Conservation (phyloP, 345 rosid genomes). For the Excoecaria agallocha region DNA sequence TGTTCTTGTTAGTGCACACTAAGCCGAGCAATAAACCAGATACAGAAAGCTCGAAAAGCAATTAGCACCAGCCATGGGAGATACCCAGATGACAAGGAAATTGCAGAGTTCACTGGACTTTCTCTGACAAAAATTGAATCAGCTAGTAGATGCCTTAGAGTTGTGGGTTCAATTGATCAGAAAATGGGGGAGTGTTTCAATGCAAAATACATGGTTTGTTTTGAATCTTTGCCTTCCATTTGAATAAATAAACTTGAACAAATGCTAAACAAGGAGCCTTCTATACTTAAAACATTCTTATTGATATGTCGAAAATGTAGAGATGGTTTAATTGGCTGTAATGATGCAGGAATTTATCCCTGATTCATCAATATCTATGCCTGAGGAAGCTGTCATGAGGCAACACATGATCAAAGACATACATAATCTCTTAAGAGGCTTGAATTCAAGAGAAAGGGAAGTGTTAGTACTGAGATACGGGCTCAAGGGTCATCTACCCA, state of each 20-base stretch:
- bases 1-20: constrained; percentile 39
- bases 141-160: constrained; percentile 64
- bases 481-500: constrained; percentile 46
- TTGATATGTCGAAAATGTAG: not conserved
- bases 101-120: constrained; percentile 57
- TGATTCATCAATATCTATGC: constrained; percentile 45
- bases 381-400: constrained; percentile 53
- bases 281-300: not conserved
- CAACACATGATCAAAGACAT: constrained; percentile 55
- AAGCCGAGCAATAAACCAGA: constrained; percentile 49
- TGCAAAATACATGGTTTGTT: constrained; percentile 58
- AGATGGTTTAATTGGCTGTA: constrained; percentile 10
- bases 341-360: constrained; percentile 56
- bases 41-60: constrained; percentile 63
- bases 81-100: constrained; percentile 54
- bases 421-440: constrained; percentile 43
- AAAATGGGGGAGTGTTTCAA: constrained; percentile 48
- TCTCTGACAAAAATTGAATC: constrained; percentile 62
- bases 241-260: not conserved
- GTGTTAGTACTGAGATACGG: constrained; percentile 65
- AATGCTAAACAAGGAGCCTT: not conserved
- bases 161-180: constrained; percentile 75
- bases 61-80: constrained; percentile 48
- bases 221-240: not conserved
- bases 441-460: constrained; percentile 65